These are phyloP conservation scores for Collybia nuda DNA, from an alignment of 768 basidiomycete species.

Conservation along the genomic window DNA sequence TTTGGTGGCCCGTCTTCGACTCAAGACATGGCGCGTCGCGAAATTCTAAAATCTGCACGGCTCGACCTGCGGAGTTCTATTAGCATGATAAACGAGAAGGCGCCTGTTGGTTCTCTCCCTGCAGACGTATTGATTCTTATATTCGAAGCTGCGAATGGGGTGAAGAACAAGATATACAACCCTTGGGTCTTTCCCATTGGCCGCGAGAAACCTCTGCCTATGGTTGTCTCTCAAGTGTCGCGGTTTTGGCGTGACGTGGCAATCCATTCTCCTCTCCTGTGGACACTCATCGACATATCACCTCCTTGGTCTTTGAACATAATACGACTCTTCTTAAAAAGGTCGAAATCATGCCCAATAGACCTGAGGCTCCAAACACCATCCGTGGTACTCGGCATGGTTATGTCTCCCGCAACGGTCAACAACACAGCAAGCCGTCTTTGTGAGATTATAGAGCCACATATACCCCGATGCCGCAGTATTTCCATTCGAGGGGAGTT, in stretches of 20 bases:
- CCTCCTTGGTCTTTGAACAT: slow-evolving; percentile 1
- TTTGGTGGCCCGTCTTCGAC: no score
- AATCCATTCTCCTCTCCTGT: neutral
- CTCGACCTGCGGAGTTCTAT: no score
- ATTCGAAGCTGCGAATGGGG: neutral
- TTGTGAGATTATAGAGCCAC: neutral
- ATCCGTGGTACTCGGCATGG: neutral
- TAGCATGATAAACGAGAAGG: no score
- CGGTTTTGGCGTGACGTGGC: slow-evolving; percentile 2
- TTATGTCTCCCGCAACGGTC: neutral
- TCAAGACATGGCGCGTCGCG: no score
- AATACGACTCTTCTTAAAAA: neutral
- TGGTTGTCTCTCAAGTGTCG: neutral
- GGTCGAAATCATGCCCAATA: neutral
- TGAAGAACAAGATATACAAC: neutral
- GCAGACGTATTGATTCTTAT: neutral
- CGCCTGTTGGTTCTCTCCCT: neutral
- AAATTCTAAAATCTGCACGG: no score
- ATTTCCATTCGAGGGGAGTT: neutral
- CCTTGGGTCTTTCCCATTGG: neutral
- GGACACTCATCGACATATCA: neutral
- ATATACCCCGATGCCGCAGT: slow-evolving; percentile 1
- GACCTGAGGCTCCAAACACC: neutral
- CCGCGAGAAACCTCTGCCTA: neutral
- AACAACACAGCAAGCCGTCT: neutral